Conservation (phyloP, 441 rosid species). For the Croton setiger region DNA sequence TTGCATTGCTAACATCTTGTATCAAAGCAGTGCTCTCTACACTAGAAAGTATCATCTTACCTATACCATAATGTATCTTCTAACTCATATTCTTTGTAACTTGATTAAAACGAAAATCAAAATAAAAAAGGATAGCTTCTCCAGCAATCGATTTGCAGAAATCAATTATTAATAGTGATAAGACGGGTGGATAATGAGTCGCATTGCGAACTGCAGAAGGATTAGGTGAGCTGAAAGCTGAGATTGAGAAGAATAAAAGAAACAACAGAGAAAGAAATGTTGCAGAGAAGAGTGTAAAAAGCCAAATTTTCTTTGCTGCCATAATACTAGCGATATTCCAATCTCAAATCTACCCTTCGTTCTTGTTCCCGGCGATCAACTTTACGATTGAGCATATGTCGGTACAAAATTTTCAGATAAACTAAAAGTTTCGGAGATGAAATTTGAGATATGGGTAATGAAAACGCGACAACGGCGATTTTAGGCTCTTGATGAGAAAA, state of each 20-base stretch:
- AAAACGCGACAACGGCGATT: neutral
- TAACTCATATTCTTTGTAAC: no score
- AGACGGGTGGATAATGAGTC: conserved; percentile 76
- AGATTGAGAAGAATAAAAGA: conserved; percentile 69
- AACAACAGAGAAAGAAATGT: conserved; percentile 63
- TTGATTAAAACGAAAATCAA: no score
- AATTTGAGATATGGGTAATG: conserved; percentile 4
- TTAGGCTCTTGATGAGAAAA: conserved; percentile 2
- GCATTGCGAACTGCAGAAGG: conserved; percentile 77
- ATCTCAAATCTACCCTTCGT: neutral
- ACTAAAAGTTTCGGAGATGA: conserved; percentile 1
- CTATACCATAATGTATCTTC: conserved; percentile 22
- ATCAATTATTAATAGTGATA: conserved; percentile 7
- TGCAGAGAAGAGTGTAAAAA: conserved; percentile 80
- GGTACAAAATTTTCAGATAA: conserved; percentile 8
- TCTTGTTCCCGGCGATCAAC: conserved; percentile 5
- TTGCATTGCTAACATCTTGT: conserved; percentile 36
- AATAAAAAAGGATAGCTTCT: no score
- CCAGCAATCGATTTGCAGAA: no score
- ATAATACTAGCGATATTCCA: conserved; percentile 28
- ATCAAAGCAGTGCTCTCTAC: conserved; percentile 29
- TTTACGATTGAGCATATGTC: conserved; percentile 22
- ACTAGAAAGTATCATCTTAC: conserved; percentile 29
- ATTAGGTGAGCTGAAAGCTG: conserved; percentile 64
- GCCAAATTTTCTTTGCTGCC: conserved; percentile 95